A percentile compares a stretch with the other conserved stretches of the same genome.
Evolutionary conservation across 208 protist genomes (phyloP).

Genomic region (Vickermania spadyakhi): DNA sequence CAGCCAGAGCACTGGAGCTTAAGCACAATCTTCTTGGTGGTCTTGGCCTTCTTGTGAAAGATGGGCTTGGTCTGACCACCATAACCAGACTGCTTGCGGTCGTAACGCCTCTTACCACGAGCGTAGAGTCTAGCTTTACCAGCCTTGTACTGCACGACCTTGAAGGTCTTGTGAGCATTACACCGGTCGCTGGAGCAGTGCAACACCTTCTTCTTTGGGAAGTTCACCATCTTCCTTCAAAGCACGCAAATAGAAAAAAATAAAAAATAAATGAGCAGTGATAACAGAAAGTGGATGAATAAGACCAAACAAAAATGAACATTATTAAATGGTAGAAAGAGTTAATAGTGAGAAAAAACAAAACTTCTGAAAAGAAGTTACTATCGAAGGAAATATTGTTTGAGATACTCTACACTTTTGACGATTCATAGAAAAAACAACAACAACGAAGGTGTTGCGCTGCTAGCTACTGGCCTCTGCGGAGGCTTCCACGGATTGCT

Average conservation of each 20-base stretch:
- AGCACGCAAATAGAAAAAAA: constrained; percentile 7
- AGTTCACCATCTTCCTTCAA: constrained; percentile 82
- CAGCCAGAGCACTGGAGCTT: constrained; percentile 97
- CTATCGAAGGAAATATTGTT: not conserved
- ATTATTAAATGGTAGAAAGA: constrained; percentile 11
- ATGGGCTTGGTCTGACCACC: constrained; percentile 99
- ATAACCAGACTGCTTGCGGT: constrained; percentile 99
- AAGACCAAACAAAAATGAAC: constrained; percentile 6
- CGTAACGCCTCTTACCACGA: constrained; percentile 99
- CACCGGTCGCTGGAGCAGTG: constrained; percentile 59
- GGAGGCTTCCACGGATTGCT: constrained; percentile 69
- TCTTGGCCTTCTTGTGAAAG: constrained; percentile 99
- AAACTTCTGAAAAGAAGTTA: constrained; percentile 5
- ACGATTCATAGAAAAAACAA: not conserved
- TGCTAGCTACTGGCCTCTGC: no score
- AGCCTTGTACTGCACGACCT: constrained; percentile 98
- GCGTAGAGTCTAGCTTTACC: constrained; percentile 96
- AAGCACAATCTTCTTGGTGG: constrained; percentile 99
- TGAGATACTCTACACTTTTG: no score
- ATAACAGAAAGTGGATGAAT: constrained; percentile 5
- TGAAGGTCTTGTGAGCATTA: constrained; percentile 93
- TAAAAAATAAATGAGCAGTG: constrained; percentile 7
- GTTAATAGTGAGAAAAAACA: constrained; percentile 8
- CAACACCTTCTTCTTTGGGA: constrained; percentile 86
- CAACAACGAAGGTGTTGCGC: no score